Percentiles rank a stretch among this genome's conserved stretches.
Evolutionary conservation across 2,329 filamentous ascomycete genomes (phyloP).

Genomic region (Raffaelea deltoideospora): DNA sequence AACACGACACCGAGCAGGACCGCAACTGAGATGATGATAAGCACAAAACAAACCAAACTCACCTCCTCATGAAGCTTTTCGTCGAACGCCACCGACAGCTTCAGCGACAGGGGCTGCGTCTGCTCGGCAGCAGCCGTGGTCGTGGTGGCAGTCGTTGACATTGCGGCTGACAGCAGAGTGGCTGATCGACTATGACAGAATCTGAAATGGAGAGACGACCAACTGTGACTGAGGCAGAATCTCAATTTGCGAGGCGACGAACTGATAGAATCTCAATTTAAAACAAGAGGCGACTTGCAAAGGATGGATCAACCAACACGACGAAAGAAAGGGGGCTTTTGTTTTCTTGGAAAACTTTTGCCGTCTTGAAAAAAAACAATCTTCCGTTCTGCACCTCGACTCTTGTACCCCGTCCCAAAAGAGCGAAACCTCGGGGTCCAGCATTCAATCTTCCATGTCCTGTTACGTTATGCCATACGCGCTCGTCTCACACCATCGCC

Average conservation of each 20-base stretch:
- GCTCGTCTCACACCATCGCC: not conserved
- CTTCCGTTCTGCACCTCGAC: not conserved
- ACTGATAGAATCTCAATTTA: too few relatives aligned
- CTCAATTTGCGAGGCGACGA: too few relatives aligned
- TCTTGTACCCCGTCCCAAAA: not conserved
- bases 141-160: not conserved
- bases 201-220: too few relatives aligned
- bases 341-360: too few relatives aligned
- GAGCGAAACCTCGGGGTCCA: not conserved
- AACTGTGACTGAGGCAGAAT: too few relatives aligned
- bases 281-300: too few relatives aligned
- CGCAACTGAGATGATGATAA: too few relatives aligned
- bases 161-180: too few relatives aligned
- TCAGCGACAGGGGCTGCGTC: not conserved
- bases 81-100: not conserved
- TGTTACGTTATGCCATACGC: not conserved
- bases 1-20: too few relatives aligned
- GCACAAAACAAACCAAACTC: not conserved
- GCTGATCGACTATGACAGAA: too few relatives aligned
- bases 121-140: not conserved
- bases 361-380: not conserved
- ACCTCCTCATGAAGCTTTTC: not conserved
- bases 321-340: too few relatives aligned
- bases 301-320: too few relatives aligned
- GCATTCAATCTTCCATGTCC: not conserved